phyloP scores from a whole-genome alignment of 2,329 filamentous ascomycete genomes.

The Microsporum audouinii region DNA sequence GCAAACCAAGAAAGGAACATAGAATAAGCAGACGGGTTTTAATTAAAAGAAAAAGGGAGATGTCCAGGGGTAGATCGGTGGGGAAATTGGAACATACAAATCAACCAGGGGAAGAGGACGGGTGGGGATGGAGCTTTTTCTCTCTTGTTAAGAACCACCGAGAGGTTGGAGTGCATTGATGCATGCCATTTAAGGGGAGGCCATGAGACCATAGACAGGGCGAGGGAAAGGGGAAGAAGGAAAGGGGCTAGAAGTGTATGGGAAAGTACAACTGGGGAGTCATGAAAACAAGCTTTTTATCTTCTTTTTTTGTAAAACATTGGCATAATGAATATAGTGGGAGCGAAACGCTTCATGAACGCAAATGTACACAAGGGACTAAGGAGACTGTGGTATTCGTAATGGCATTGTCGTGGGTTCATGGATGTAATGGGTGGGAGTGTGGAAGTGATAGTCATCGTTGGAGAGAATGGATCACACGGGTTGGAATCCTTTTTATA shows the following conservation, averaged over 20 bases:
- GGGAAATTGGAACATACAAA: background rate
- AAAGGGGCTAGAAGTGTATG: background rate
- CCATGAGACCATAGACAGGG: background rate
- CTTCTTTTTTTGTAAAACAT: background rate
- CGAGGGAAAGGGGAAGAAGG: background rate
- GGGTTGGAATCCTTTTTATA: background rate
- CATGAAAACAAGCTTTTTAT: slow-evolving; percentile 3
- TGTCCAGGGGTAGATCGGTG: background rate
- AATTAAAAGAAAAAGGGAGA: background rate
- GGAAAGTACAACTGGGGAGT: background rate
- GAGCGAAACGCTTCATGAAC: background rate
- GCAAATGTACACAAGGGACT: background rate
- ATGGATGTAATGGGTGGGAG: background rate
- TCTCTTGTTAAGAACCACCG: background rate
- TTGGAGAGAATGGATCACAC: background rate
- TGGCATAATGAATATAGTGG: background rate
- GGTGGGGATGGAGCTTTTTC: background rate
- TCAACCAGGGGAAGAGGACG: background rate
- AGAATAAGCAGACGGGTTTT: slow-evolving; percentile 8
- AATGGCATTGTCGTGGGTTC: background rate
- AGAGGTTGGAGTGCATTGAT: background rate
- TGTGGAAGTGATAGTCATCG: background rate
- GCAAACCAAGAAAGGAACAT: slow-evolving; percentile 5
- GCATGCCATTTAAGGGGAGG: background rate
- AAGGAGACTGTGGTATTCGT: background rate